phyloP scores from a whole-genome alignment of 2,329 filamentous ascomycete genomes.

The Fusarium citri region DNA sequence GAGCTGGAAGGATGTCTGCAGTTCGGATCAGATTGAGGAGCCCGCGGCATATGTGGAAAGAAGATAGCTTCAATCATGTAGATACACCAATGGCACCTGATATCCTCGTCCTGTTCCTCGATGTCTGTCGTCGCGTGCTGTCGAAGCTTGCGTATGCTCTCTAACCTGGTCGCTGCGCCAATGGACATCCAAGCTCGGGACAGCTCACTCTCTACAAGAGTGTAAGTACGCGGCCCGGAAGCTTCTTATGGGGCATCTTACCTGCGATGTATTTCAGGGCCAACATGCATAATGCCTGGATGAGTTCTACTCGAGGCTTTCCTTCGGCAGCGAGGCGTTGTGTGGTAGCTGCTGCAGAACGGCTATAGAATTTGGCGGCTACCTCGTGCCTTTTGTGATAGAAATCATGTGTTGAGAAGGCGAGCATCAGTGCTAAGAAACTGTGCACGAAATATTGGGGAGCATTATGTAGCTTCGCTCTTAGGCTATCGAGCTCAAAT shows the following conservation, averaged over 20 bases:
- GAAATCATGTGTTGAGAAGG: constrained; percentile 1
- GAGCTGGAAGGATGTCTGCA: neutral
- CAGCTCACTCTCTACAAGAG: neutral
- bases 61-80: constrained; percentile 3
- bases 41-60: neutral
- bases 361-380: neutral
- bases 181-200: constrained; percentile 17
- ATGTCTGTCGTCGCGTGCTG: rapidly evolving
- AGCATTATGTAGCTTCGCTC: neutral
- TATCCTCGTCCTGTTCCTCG: neutral
- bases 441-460: constrained; percentile 1
- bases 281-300: constrained; percentile 1
- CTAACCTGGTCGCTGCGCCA: neutral
- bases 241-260: rapidly evolving
- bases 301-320: neutral
- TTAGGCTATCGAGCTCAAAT: neutral
- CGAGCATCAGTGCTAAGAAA: constrained; percentile 2
- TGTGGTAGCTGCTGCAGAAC: constrained; percentile 1
- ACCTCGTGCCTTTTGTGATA: neutral
- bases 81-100: constrained; percentile 10
- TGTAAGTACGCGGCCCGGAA: neutral
- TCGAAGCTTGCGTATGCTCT: neutral
- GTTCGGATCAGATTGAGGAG: neutral
- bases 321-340: constrained; percentile 3
- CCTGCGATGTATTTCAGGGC: neutral